Evolutionary conservation across 306 rosid genomes (phyloP), one percentile per base, ranked within the genome.

Genomic region (Dicorynia guianensis): DNA sequence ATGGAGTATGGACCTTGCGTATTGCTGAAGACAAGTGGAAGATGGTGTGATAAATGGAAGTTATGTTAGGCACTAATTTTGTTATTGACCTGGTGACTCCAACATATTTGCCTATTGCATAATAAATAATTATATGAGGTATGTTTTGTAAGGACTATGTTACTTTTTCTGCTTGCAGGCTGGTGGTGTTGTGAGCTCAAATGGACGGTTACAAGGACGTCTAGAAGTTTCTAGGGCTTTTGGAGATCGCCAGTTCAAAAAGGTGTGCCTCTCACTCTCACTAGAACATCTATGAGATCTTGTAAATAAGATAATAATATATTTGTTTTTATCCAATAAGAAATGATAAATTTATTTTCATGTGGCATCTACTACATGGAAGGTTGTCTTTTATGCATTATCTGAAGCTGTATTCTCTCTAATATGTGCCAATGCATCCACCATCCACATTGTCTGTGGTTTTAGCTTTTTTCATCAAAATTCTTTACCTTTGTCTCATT

Each of bases 231-330:
- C 97, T 77, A 87, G 98, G 74, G 93, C 93, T 63, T 82, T 91
- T 47, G 98, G 98, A 66, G 98, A 93, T 75, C 92, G 93, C 19
- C 97, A 91, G 75, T 89, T 93, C 82, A 93, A 93, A 84, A 93
- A 88, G 96, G 97, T 91, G 76, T 79, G 34, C 53, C 60, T 74
- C 61, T 70, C 57, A 40, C 39, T 66, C 60, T 53, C 49, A 39
- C 14, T 33, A 4, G 33, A 9, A 43, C 19, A 34, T 68, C 56
- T 7, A 49, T 35, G 47, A 33, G 34, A 54, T 50, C 60, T 68
- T 68, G 25, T 13, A 56, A 48, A 9, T 6, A 3, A 44, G 49
- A 11, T 25, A 25, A 25, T 25, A 25, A 25, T 25, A 25, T 25
- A 25, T 25, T 25, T 25, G 30, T 25, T 25, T 25, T 25, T 25